Evolutionary conservation across 768 basidiomycete species (phyloP), one percentile per base, ranked within the genome.

Genomic region (Gloeopeniophorella convolvens): DNA sequence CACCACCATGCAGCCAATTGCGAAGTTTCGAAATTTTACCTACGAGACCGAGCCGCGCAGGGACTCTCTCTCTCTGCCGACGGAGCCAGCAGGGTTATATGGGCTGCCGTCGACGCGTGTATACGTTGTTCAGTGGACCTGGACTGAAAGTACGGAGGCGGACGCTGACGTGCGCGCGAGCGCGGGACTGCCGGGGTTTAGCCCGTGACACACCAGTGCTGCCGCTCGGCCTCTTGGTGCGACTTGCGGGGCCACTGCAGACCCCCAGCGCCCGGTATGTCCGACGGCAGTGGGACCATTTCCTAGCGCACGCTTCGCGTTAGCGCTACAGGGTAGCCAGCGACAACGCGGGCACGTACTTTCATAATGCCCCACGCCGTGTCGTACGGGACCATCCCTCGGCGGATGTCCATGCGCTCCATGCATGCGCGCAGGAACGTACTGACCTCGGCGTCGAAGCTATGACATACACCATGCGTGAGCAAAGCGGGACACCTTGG

Each of bases 331-430:
- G 28, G 10, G 15, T 13, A n/a, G 8, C 20, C 16, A 36, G 42
- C 9, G 16, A 37, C 16, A 16, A n/a, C n/a, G n/a, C n/a, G 5
- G 33, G 27, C 20, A 52, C 51, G 3, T 7, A 47, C 45, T 30
- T 53, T 53, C 51, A 53, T 53, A 28, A 53, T 48, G n/a, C 16
- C 34, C 40, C 34, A 52, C 21, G 36, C 27, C 4, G 40, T 26
- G 21, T 20, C 20, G 34, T 53, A 53, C 5, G 51, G 9, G 1
- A 23, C 23, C 6, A 48, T 5, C n/a, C 28, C 51, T 11, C 33
- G 8, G 21, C 51, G 41, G 28, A 53, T 42, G 9, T 53, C 51
- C 12, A 24, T 28, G 4, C 15, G 8, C 21, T 36, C 40, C 28
- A 48, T 30, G 28, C 33, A 16, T 3, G 34, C 16, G 9, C 10